phyloP scores from a whole-genome alignment of 1,284 basidiomycete genomes.

The Coniferiporia weirii region DNA sequence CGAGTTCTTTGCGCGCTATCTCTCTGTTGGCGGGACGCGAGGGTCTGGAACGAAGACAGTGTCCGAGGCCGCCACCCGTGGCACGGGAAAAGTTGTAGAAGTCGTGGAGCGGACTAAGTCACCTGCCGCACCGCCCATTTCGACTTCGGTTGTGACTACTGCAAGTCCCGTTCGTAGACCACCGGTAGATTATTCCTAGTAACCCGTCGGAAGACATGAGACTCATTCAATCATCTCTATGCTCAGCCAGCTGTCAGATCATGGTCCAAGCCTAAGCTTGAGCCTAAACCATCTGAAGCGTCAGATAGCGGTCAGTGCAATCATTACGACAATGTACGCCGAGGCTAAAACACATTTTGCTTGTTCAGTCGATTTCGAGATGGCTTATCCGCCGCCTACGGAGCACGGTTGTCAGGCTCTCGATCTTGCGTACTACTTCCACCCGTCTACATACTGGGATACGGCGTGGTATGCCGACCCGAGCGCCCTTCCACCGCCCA shows the following conservation, averaged over 20 bases:
- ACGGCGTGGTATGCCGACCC: conserved; percentile 38
- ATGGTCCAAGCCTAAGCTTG: conserved; percentile 12
- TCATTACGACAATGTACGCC: background rate
- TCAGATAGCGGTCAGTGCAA: background rate
- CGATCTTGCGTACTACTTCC: conserved; percentile 43
- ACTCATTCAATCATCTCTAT: background rate
- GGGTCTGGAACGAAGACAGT: background rate
- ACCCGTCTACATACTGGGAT: conserved; percentile 37
- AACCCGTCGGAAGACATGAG: background rate
- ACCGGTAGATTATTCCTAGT: conserved; percentile 4
- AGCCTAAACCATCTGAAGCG: background rate
- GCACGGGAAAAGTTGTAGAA: background rate
- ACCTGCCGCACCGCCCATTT: background rate
- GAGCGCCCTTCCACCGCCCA: conserved; percentile 32
- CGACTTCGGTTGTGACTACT: background rate
- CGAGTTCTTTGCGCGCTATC: conserved; percentile 60
- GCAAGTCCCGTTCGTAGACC: background rate
- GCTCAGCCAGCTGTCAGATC: conserved; percentile 9
- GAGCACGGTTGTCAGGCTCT: conserved; percentile 29
- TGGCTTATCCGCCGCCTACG: conserved; percentile 31
- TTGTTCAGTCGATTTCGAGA: conserved; percentile 18
- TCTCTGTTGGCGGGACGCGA: conserved; percentile 18
- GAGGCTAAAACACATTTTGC: background rate
- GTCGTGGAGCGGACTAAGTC: background rate
- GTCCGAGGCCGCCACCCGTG: background rate